Evolutionary conservation across 1,284 basidiomycete genomes (phyloP), one percentile per base, ranked within the genome.

Genomic region (Leccinum subspadiceum): DNA sequence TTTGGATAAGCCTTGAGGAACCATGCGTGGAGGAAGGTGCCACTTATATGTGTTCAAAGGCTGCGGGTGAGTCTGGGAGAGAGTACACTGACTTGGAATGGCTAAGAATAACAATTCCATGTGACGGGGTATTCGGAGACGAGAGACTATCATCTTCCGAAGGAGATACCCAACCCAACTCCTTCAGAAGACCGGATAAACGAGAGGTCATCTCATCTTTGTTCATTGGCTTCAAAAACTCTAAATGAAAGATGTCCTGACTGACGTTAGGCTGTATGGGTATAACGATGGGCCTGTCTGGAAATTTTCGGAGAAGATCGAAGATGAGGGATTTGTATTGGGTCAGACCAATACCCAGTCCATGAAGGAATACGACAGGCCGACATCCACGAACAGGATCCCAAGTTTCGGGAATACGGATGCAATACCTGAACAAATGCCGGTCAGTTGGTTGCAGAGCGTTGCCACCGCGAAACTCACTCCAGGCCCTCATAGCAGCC

Each of bases 361-460:
- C 94, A 68, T 96, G 94, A 50, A 94, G 73, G 70, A 95, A 93
- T 9, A 96, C 81, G 44, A 96, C 76, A 0, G 94, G 94, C 56
- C 85, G 81, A 44, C 81, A 80, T 41, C 81, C 83, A 52, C 70
- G 76, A 17, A 67, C 63, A 3, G 83, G 73, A 57, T 85, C 78
- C 89, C 92, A 94, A 8, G 77, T 73, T 10, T 74, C 65, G 2
- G 93, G 93, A 44, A 89, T 77, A 56, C 89, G 84, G 31, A 94
- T 73, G 33, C 94, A 78, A 71, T 93, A 95, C 67, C 90, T 92
- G 17, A 35, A 58, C 44, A 29, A 12, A 48, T 44, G 17, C 5
- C 20, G 10, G 7, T 56, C 35, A n/a, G 37, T 59, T 10, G 58
- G 51, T 29, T 26, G 20, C 3, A 13, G 57, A 37, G 41, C 1